Conservation (phyloP, 805 yeast genomes). For the Suhomyces vadensis region DNA sequence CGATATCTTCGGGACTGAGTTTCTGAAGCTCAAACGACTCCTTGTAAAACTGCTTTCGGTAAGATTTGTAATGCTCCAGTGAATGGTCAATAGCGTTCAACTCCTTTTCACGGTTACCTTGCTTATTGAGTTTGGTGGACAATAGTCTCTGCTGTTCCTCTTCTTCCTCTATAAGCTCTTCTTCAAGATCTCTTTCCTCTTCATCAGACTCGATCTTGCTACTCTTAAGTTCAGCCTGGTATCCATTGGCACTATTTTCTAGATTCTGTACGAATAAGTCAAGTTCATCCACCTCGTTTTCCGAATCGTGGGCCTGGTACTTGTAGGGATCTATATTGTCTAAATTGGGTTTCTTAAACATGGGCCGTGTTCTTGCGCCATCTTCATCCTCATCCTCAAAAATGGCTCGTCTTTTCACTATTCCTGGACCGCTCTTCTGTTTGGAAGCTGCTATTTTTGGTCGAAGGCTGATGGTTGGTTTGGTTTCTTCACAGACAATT, state of each 20-base stretch:
- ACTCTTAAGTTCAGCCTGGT: not conserved
- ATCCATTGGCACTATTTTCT: slow-evolving; percentile 3
- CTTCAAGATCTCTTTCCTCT: slow-evolving; percentile 19
- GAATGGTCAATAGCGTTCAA: slow-evolving; percentile 50
- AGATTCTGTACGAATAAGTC: slow-evolving; percentile 15
- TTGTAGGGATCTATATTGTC: slow-evolving; percentile 9
- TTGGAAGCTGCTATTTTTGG: not conserved
- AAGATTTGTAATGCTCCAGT: slow-evolving; percentile 48
- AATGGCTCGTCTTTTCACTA: slow-evolving; percentile 5
- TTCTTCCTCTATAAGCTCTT: slow-evolving; percentile 32
- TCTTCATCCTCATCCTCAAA: slow-evolving; percentile 34
- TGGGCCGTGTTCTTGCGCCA: slow-evolving; percentile 12
- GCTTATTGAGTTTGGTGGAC: slow-evolving; percentile 38
- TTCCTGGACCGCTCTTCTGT: not conserved
- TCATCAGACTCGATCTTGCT: slow-evolving; percentile 15
- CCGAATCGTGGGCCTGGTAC: slow-evolving; percentile 18
- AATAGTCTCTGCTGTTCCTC: slow-evolving; percentile 36
- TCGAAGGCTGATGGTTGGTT: not conserved
- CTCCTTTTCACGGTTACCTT: slow-evolving; percentile 51
- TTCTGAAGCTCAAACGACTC: slow-evolving; percentile 55
- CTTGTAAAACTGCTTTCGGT: slow-evolving; percentile 61
- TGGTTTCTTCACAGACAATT: not conserved
- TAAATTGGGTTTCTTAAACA: slow-evolving; percentile 23
- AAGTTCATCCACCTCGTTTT: slow-evolving; percentile 28
- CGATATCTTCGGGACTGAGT: slow-evolving; percentile 57